Base-by-base conservation (phyloP, 1,284 basidiomycete genomes). In the Ganoderma multipileum region DNA sequence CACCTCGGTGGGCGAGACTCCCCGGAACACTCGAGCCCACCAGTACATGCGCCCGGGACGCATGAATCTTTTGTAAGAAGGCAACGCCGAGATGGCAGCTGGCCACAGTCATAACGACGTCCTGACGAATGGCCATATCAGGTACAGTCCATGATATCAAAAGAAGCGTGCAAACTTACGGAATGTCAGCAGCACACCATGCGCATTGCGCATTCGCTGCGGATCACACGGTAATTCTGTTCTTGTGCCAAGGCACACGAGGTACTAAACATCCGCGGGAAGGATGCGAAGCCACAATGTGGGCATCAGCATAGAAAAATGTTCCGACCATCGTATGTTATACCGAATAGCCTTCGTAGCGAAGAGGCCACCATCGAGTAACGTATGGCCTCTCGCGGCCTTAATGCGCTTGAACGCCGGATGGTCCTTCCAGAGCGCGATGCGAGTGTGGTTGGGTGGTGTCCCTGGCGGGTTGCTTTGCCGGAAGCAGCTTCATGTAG, bases 401-500 rank as follows among this genome's bases (percentile, higher is more conserved):
- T 23, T 58, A 26, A 12, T 26, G 55, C 33, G 55, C 55, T 38
- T 58, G 33, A 62, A 50, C 26, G 36, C 68, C 2, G 39, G 68
- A 50, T 63, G 64, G 28, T 65, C 41, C 47, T 66, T 66, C 58
- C 61, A 69, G 2, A 64, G 38, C 20, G 64, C 65, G 9, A 69
- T 39, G 12, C 9, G 38, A 2, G 38, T 39, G 84, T 8, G 86
- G 79, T 20, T 87, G 85, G 0, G 86, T 68, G 72, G 88, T 89
- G n/a, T 86, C 82, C 9, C 91, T 88, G 1, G 86, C 74, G 0
- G 90, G 86, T 1, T 88, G 82, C 65, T 84, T 87, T 23, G 85
- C 81, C 5, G 84, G 80, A 39, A 92, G 79, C 33, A 95, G 89
- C 75, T 89, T 90, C 74, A 92, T 88, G 81, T 97, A 97, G 8